Evolutionary conservation across 768 basidiomycete species (phyloP).

Genomic region (Psilocybe cubensis): DNA sequence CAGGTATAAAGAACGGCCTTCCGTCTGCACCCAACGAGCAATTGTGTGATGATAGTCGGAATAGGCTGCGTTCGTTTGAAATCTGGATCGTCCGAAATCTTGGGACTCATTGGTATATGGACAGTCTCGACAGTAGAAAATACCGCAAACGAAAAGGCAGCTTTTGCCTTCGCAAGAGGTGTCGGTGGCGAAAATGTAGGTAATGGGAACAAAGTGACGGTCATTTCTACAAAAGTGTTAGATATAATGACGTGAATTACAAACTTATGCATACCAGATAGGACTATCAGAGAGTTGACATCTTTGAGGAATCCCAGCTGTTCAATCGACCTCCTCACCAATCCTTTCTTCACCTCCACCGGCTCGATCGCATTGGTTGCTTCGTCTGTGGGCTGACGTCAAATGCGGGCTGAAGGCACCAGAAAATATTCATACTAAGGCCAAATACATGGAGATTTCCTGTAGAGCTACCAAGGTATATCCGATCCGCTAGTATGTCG

Average conservation of each 20-base stretch:
- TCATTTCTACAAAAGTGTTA: slow-evolving; percentile 54
- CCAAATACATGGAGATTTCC: slow-evolving; percentile 41
- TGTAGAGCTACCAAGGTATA: slow-evolving; percentile 40
- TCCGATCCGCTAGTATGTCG: slow-evolving; percentile 42
- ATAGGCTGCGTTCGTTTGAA: slow-evolving; percentile 47
- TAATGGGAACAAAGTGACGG: slow-evolving; percentile 75
- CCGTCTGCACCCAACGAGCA: slow-evolving; percentile 85
- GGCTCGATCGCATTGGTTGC: slow-evolving; percentile 41
- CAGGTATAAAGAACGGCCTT: slow-evolving; percentile 86
- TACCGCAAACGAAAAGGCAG: slow-evolving; percentile 82
- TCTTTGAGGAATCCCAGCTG: slow-evolving; percentile 87
- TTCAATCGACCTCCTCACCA: slow-evolving; percentile 78
- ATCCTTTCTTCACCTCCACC: slow-evolving; percentile 66
- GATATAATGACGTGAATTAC: neutral
- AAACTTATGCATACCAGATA: slow-evolving; percentile 67
- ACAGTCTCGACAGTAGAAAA: slow-evolving; percentile 62
- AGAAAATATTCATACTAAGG: slow-evolving; percentile 17
- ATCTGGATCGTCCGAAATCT: slow-evolving; percentile 26
- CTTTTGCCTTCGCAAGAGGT: slow-evolving; percentile 74
- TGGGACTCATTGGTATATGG: slow-evolving; percentile 26
- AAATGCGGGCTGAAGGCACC: neutral
- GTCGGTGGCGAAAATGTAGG: slow-evolving; percentile 74
- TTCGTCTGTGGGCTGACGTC: slow-evolving; percentile 23
- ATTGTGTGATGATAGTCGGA: slow-evolving; percentile 70
- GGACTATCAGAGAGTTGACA: slow-evolving; percentile 80